Conservation (phyloP, 2,329 filamentous ascomycete genomes). For the Aspergillus sp. region DNA sequence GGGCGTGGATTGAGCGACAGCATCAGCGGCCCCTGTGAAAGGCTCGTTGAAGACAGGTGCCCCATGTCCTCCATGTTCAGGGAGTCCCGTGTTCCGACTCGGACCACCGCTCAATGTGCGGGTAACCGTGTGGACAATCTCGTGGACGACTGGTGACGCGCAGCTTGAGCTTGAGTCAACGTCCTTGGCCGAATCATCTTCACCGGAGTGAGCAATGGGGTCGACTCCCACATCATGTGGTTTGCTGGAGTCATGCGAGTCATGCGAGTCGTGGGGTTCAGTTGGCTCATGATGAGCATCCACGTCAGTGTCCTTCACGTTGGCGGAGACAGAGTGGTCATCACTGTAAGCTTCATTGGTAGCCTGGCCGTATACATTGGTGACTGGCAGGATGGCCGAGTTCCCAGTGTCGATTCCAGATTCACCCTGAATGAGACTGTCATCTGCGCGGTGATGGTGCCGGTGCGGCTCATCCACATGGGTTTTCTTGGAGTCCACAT, state of each 20-base stretch:
- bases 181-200: neutral
- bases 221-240: no score
- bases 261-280: neutral
- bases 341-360: slow-evolving; percentile 1
- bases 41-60: neutral
- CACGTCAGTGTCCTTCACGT: neutral
- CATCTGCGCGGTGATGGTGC: neutral
- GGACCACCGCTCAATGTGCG: slow-evolving; percentile 17
- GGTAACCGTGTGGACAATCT: slow-evolving; percentile 34
- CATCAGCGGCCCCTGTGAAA: neutral
- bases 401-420: slow-evolving; percentile 29
- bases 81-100: slow-evolving; percentile 18
- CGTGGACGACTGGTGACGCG: slow-evolving; percentile 12
- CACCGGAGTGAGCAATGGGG: neutral
- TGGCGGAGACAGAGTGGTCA: slow-evolving; percentile 9
- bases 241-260: no score
- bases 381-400: neutral
- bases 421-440: slow-evolving; percentile 22
- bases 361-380: neutral
- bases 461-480: neutral
- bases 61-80: neutral
- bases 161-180: neutral
- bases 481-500: neutral
- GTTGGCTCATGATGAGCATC: neutral
- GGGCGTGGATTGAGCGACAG: neutral